Evolutionary conservation across 805 yeast genomes (phyloP).

Genomic region (Cyberlindnera misumaiensis): DNA sequence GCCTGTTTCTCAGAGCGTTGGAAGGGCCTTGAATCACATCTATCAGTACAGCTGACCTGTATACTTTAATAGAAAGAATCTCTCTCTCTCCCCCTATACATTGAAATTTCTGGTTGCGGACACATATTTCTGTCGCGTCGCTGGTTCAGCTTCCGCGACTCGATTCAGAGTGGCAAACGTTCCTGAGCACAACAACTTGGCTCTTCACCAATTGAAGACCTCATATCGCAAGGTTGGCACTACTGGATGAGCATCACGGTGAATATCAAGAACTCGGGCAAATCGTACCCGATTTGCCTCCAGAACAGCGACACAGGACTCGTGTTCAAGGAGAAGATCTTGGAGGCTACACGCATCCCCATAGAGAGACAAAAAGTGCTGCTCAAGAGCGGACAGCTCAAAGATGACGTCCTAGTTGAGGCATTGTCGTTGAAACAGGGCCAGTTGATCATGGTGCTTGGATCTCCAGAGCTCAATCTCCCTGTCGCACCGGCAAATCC

Average conservation of each 20-base stretch:
- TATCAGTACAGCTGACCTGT: not conserved
- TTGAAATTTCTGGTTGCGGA: too few species aligned
- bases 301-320: constrained; percentile 32
- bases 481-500: constrained; percentile 43
- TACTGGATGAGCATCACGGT: constrained; percentile 11
- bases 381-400: constrained; percentile 82
- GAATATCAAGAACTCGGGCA: constrained; percentile 62
- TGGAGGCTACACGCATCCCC: constrained; percentile 74
- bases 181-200: not conserved
- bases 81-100: too few species aligned
- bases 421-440: constrained; percentile 54
- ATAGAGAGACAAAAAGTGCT: constrained; percentile 84
- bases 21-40: constrained; percentile 7
- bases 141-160: too few species aligned
- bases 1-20: constrained; percentile 1
- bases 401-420: constrained; percentile 41
- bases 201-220: too few species aligned
- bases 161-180: not conserved
- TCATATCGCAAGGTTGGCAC: too few species aligned
- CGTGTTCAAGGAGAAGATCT: constrained; percentile 61
- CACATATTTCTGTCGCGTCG: too few species aligned
- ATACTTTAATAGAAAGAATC: too few species aligned
- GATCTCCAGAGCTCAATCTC: constrained; percentile 72
- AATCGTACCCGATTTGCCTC: constrained; percentile 44
- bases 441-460: constrained; percentile 79